Percentiles rank a stretch among this genome's conserved stretches.
phyloP scores from a whole-genome alignment of 495 filamentous ascomycete species.

The Tuber borchii region DNA sequence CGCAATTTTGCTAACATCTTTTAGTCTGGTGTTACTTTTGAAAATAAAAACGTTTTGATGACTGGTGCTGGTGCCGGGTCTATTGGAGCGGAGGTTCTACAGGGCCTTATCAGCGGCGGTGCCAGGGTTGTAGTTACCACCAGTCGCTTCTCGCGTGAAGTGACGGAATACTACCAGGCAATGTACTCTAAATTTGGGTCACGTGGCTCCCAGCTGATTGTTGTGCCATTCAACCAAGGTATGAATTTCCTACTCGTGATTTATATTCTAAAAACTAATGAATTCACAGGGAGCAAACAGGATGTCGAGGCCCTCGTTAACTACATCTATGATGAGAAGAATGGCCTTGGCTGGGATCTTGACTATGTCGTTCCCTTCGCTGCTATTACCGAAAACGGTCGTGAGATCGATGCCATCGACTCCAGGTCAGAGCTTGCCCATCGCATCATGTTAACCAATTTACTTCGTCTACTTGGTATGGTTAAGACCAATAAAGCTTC shows the following conservation, averaged over 20 bases:
- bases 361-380: slow-evolving; percentile 96
- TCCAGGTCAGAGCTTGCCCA: slow-evolving; percentile 97
- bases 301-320: slow-evolving; percentile 88
- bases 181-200: slow-evolving; percentile 95
- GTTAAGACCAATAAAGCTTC: slow-evolving; percentile 84
- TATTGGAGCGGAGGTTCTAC: slow-evolving; percentile 95
- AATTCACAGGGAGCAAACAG: slow-evolving; percentile 65
- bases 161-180: slow-evolving; percentile 97
- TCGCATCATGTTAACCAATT: slow-evolving; percentile 97
- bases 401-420: slow-evolving; percentile 95
- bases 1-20: slow-evolving; percentile 15
- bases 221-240: slow-evolving; percentile 96
- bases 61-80: slow-evolving; percentile 96
- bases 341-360: slow-evolving; percentile 93
- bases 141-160: slow-evolving; percentile 89
- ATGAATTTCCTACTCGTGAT: background rate
- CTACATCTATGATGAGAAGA: slow-evolving; percentile 96
- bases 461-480: slow-evolving; percentile 79
- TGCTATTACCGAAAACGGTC: slow-evolving; percentile 93
- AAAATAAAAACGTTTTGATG: slow-evolving; percentile 95
- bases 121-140: slow-evolving; percentile 95
- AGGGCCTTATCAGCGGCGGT: slow-evolving; percentile 92
- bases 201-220: slow-evolving; percentile 90
- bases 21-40: slow-evolving; percentile 72
- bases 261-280: slow-evolving; percentile 6